Evolutionary conservation across 1,139 yeast species (phyloP).

Genomic region (Taiozyma sp.): DNA sequence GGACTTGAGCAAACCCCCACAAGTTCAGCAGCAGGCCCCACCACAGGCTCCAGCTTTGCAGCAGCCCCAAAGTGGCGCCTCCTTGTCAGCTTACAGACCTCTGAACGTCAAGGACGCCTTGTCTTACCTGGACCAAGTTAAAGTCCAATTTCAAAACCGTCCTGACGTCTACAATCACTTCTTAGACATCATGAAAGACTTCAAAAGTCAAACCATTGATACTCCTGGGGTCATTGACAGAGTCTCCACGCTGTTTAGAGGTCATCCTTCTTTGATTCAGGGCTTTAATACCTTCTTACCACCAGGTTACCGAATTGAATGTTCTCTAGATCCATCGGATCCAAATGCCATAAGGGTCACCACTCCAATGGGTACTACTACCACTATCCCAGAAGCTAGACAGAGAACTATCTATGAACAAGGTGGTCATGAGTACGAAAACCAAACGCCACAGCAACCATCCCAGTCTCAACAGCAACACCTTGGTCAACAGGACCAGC

Average conservation of each 20-base stretch:
- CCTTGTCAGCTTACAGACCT: slow-evolving; percentile 62
- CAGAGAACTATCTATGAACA: slow-evolving; percentile 9
- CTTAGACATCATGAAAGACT: slow-evolving; percentile 96
- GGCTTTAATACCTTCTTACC: slow-evolving; percentile 97
- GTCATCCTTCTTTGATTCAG: slow-evolving; percentile 89
- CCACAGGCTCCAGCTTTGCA: slow-evolving; percentile 15
- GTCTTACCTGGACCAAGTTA: slow-evolving; percentile 92
- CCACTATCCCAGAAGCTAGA: slow-evolving; percentile 15
- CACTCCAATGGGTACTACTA: slow-evolving; percentile 89
- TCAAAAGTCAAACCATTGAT: slow-evolving; percentile 92
- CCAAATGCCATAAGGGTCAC: slow-evolving; percentile 93
- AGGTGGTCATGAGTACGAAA: slow-evolving; percentile 7
- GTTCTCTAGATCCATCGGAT: slow-evolving; percentile 85
- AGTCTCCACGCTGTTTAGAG: slow-evolving; percentile 84
- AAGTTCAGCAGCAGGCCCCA: slow-evolving; percentile 14
- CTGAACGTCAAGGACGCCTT: slow-evolving; percentile 94
- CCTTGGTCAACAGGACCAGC: slow-evolving; percentile 8
- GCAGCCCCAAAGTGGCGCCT: slow-evolving; percentile 11
- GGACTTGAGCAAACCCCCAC: slow-evolving; percentile 9
- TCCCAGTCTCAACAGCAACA: slow-evolving; percentile 8
- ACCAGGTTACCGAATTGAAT: slow-evolving; percentile 92
- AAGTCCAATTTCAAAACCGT: slow-evolving; percentile 84
- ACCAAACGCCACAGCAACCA: slow-evolving; percentile 8
- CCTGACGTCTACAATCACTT: slow-evolving; percentile 96
- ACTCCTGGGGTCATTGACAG: slow-evolving; percentile 98